phyloP scores from a whole-genome alignment of 148 eudicot species.

The Euryodendron excelsum region DNA sequence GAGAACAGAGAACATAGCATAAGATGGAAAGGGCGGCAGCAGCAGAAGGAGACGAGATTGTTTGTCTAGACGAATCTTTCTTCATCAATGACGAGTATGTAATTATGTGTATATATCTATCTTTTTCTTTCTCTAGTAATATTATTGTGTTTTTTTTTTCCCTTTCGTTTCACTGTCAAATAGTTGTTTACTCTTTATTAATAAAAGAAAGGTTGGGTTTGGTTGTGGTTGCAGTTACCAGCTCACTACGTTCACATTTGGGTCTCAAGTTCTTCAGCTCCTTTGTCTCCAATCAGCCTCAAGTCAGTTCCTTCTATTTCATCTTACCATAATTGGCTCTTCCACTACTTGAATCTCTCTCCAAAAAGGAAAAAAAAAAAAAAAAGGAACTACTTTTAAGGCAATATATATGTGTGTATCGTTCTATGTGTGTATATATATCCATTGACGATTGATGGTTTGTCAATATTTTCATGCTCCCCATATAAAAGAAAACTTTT shows the following conservation, averaged over 20 bases:
- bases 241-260: conserved; percentile 78
- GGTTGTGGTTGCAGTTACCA: conserved; percentile 56
- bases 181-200: background rate
- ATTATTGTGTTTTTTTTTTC: background rate
- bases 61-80: conserved; percentile 74
- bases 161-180: background rate
- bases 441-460: background rate
- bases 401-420: too few species aligned
- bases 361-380: background rate
- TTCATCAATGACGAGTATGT: conserved; percentile 80
- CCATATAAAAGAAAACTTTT: background rate
- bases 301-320: conserved; percentile 41
- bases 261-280: conserved; percentile 79
- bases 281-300: conserved; percentile 88
- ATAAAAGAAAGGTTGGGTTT: conserved; percentile 4
- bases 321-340: background rate
- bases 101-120: background rate
- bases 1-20: too few species aligned
- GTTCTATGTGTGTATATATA: too few species aligned
- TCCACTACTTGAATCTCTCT: background rate
- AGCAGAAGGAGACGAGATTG: conserved; percentile 57
- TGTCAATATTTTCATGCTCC: background rate
- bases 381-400: background rate
- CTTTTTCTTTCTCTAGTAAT: background rate
- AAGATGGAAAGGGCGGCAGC: conserved; percentile 12